Base-by-base conservation (phyloP, 352 stramenopile species). In the Globisporangium echinulatum region DNA sequence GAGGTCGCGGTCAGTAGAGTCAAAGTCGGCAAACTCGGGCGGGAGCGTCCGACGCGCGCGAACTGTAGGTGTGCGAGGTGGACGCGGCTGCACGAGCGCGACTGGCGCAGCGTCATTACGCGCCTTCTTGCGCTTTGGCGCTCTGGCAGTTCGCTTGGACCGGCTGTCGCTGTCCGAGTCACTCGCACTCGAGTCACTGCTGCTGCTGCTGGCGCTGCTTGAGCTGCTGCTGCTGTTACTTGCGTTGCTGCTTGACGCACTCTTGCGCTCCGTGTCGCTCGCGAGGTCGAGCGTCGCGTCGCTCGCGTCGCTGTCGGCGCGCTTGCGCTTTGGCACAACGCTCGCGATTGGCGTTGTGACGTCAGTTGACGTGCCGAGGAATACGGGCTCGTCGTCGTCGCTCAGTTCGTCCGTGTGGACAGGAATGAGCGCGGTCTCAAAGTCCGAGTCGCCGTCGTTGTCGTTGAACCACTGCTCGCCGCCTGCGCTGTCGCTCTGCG, bases 21-120 rank as follows among this genome's bases (percentile, higher is more conserved):
- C 52, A 42, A 90, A 90, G n/a, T 79, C 55, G 4, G 47, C 25
- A 64, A 76, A 90, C 53, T 85, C 72, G 5, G 58, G 17, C 25
- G 70, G 68, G 14, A 77, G 52, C 25, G 44, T 52, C 14, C 48
- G n/a, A 0, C 64, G 74, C 52, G 73, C 75, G 7, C 61, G 52
- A 14, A 67, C 67, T 25, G 52, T 52, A 9, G 44, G 13, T 38
- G 57, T 13, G 10, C 46, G 46, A 14, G 15, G n/a, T 7, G 15
- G 46, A 13, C 17, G 46, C 3, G 14, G 17, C 46, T 50, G 15
- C 1, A 36, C 46, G 0, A 8, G 46, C 4, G 62, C 49, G 2
- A 33, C 36, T 11, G 48, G 40, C 13, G 38, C 8, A 13, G 8
- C 15, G 13, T 67, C 37, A 53, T 67, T 5, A 56, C 61, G 61